phyloP scores from a whole-genome alignment of 2,329 filamentous ascomycete species.

The Colletotrichum sidae region DNA sequence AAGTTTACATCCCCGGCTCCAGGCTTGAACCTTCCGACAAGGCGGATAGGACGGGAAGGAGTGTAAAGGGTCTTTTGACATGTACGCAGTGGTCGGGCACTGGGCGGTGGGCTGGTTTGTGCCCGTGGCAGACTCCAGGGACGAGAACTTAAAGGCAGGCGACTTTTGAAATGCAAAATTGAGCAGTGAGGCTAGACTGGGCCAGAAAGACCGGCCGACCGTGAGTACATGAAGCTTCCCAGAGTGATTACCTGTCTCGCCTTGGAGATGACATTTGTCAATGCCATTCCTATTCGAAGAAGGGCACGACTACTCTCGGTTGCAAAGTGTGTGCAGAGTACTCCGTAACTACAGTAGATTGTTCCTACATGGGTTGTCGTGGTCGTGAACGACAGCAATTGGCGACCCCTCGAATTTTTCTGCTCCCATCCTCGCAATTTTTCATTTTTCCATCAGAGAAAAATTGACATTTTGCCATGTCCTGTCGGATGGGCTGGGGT shows the following conservation, averaged over 20 bases:
- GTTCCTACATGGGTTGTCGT: too few species aligned
- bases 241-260: too few species aligned
- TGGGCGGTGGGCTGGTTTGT: slow-evolving; percentile 9
- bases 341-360: too few species aligned
- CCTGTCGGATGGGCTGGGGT: slow-evolving; percentile 18
- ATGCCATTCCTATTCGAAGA: too few species aligned
- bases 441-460: slow-evolving; percentile 2
- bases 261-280: too few species aligned
- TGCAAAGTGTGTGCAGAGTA: too few species aligned
- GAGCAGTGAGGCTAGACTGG: not conserved
- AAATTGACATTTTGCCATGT: slow-evolving; percentile 21
- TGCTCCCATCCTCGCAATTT: slow-evolving; percentile 1
- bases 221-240: too few species aligned
- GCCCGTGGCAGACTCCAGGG: slow-evolving; percentile 28
- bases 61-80: slow-evolving; percentile 1
- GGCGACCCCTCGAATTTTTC: not conserved
- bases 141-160: slow-evolving; percentile 34
- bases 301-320: too few species aligned
- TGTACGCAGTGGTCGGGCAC: slow-evolving; percentile 1
- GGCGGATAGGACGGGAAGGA: slow-evolving; percentile 16
- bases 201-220: not conserved
- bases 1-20: slow-evolving; percentile 9
- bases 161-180: slow-evolving; percentile 27
- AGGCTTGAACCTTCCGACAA: slow-evolving; percentile 20
- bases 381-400: too few species aligned